Evolutionary conservation across 2,329 filamentous ascomycete genomes (phyloP).

Genomic region (Pestalotiopsis fici): DNA sequence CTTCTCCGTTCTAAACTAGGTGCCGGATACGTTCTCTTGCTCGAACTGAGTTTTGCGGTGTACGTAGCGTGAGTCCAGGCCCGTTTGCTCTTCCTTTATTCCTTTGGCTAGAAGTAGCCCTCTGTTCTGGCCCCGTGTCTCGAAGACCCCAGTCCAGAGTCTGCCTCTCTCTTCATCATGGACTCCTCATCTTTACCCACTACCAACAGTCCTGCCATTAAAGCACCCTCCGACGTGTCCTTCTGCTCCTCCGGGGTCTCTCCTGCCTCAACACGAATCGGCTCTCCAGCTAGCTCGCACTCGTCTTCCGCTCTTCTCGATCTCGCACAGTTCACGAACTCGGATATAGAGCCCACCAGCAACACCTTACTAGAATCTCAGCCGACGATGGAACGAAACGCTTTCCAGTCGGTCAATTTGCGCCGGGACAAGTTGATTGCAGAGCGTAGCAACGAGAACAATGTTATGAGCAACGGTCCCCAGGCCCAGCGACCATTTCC

Average conservation of each 20-base stretch:
- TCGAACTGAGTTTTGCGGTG: conserved; percentile 16
- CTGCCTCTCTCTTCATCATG: conserved; percentile 23
- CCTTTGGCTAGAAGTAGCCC: conserved; percentile 16
- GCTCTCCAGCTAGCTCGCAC: conserved; percentile 22
- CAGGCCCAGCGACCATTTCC: conserved; percentile 14
- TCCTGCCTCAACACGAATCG: conserved; percentile 24
- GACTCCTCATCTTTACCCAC: conserved; percentile 19
- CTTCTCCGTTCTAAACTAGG: background rate
- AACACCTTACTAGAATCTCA: conserved; percentile 17
- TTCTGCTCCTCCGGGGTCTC: conserved; percentile 29
- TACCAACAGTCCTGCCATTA: conserved; percentile 18
- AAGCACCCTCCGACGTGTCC: conserved; percentile 27
- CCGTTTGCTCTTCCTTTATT: conserved; percentile 34
- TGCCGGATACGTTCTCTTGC: background rate
- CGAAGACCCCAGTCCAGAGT: conserved; percentile 5
- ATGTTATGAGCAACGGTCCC: conserved; percentile 10
- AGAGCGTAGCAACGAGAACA: conserved; percentile 19
- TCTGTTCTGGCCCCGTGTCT: conserved; percentile 7
- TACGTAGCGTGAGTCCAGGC: conserved; percentile 25
- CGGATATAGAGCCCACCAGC: conserved; percentile 20
- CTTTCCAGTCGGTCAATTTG: conserved; percentile 28
- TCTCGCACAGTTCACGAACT: conserved; percentile 15
- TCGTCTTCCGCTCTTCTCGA: conserved; percentile 22
- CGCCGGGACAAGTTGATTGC: conserved; percentile 24
- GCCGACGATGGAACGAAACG: conserved; percentile 26